These are phyloP conservation scores for Oropetium thomaeum DNA, from an alignment of 176 grass and related monocot species.

Conservation along the genomic window DNA sequence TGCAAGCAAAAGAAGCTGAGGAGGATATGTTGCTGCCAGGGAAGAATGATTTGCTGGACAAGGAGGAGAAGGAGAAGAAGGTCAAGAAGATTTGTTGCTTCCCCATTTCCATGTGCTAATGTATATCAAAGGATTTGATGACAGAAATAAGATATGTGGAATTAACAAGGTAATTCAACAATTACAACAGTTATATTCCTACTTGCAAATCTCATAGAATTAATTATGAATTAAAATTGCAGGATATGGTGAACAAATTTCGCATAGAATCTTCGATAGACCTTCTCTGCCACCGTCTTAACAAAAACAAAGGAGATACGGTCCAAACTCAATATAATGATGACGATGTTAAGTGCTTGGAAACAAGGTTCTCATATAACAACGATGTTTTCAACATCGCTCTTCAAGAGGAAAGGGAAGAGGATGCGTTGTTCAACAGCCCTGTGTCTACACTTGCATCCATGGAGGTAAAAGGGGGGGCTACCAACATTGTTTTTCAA, in stretches of 20 bases:
- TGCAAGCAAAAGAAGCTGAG: too few species aligned
- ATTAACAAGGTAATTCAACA: neutral
- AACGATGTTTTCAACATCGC: neutral
- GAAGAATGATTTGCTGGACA: too few species aligned
- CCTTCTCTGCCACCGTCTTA: neutral
- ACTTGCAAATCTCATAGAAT: too few species aligned
- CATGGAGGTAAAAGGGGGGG: too few species aligned
- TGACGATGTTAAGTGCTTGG: neutral
- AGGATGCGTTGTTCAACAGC: too few species aligned
- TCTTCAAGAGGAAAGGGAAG: neutral
- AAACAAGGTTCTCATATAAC: neutral
- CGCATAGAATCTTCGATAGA: neutral
- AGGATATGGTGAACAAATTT: neutral
- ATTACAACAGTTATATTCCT: too few species aligned
- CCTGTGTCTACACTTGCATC: too few species aligned
- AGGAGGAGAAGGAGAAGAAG: too few species aligned
- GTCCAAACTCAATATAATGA: neutral
- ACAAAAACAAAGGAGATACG: neutral
- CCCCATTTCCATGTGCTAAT: neutral
- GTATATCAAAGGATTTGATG: neutral
- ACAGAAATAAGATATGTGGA: neutral
- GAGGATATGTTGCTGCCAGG: too few species aligned
- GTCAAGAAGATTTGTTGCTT: too few species aligned
- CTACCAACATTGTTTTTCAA: too few species aligned
- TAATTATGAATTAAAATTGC: too few species aligned